Conservation (phyloP, 2,329 filamentous ascomycete species). For the Cytospora schulzeri region DNA sequence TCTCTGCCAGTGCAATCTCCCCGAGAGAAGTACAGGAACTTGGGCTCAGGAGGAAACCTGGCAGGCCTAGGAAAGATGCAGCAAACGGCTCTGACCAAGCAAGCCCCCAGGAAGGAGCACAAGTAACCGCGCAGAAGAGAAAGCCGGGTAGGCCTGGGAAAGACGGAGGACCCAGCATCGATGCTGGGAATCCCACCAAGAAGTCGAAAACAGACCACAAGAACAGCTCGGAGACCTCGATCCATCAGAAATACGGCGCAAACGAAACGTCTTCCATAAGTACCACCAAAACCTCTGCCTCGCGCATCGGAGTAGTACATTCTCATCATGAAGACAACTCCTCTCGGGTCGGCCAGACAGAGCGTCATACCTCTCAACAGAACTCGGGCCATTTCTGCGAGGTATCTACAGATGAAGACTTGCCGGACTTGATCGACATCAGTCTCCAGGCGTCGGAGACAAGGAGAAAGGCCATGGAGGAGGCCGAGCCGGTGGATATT, state of each 20-base stretch:
- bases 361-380: too few relatives aligned
- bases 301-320: too few relatives aligned
- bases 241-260: too few relatives aligned
- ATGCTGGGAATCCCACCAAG: not conserved
- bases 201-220: too few relatives aligned
- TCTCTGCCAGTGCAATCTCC: too few relatives aligned
- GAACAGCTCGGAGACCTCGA: too few relatives aligned
- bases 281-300: too few relatives aligned
- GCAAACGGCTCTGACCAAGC: too few relatives aligned
- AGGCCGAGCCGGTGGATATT: not conserved
- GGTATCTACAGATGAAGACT: not conserved
- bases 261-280: too few relatives aligned
- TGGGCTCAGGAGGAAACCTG: not conserved
- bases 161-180: not conserved
- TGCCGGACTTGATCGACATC: not conserved
- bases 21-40: too few relatives aligned
- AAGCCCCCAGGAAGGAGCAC: not conserved
- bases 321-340: too few relatives aligned
- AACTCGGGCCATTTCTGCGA: not conserved
- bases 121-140: not conserved
- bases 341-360: too few relatives aligned
- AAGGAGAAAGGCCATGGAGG: not conserved
- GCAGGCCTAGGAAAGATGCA: not conserved
- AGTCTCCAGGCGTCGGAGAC: not conserved
- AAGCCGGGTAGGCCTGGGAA: not conserved